These are phyloP conservation scores for Hibiscus tridactylites DNA, from an alignment of 345 rosid species.

Conservation along the genomic window DNA sequence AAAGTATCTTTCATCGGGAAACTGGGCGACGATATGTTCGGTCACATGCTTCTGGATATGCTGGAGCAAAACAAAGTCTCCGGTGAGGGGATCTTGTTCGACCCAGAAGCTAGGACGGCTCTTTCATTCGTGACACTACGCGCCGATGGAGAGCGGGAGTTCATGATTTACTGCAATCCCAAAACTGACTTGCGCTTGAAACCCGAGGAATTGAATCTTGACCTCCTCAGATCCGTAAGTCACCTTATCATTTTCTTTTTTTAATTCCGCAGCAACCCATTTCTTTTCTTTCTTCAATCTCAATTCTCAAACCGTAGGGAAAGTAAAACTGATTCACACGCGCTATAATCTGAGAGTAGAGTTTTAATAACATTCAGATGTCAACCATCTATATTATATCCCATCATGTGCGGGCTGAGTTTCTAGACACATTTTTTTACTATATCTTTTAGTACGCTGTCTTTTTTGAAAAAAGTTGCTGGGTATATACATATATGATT, in stretches of 20 bases:
- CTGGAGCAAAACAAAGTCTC: conserved; percentile 74
- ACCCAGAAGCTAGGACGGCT: conserved; percentile 87
- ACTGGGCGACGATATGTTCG: conserved; percentile 92
- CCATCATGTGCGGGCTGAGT: background rate
- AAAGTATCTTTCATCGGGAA: conserved; percentile 79
- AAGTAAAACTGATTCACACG: background rate
- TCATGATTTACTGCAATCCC: conserved; percentile 93
- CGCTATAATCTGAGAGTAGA: background rate
- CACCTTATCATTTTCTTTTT: background rate
- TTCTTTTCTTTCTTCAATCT: background rate
- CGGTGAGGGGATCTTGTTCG: conserved; percentile 79
- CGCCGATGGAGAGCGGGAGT: conserved; percentile 96
- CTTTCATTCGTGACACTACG: conserved; percentile 89
- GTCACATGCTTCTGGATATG: conserved; percentile 93
- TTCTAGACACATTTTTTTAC: background rate
- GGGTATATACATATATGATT: too few relatives aligned
- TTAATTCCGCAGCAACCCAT: too few relatives aligned
- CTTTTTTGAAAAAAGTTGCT: too few relatives aligned
- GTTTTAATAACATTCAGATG: background rate
- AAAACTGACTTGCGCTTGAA: conserved; percentile 87
- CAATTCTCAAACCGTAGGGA: too few relatives aligned
- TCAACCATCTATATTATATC: background rate
- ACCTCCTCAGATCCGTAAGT: conserved; percentile 86
- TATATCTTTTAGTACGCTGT: too few relatives aligned
- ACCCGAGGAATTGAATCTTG: conserved; percentile 81